Conservation (phyloP, 306 rosid species). For the Cicer yamashitae region DNA sequence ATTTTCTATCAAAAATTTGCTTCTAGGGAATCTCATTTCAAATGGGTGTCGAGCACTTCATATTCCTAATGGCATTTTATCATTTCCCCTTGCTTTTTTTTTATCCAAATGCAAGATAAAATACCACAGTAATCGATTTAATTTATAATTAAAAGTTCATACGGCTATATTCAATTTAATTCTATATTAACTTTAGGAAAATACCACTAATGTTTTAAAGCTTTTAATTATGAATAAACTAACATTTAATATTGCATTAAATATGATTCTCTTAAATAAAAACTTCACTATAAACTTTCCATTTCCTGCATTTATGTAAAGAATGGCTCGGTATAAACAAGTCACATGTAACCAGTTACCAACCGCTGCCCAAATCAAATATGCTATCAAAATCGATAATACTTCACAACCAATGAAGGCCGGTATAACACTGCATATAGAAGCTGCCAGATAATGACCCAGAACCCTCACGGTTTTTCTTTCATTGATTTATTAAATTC, state of each 20-base stretch:
- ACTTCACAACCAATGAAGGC: not conserved
- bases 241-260: conserved; percentile 1
- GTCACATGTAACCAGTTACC: not conserved
- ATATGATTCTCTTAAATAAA: not conserved
- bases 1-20: not conserved
- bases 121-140: not conserved
- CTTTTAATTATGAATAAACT: not conserved
- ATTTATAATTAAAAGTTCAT: not conserved
- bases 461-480: not conserved
- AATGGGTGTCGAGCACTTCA: not conserved
- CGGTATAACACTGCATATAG: not conserved
- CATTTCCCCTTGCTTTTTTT: not conserved
- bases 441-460: not conserved
- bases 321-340: not conserved
- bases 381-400: not conserved
- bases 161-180: not conserved
- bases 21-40: not conserved
- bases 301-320: not conserved
- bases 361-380: not conserved
- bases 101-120: not conserved
- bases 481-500: not conserved
- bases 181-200: not conserved
- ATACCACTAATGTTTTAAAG: not conserved
- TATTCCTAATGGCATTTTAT: not conserved
- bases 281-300: not conserved